Conservation (phyloP, 2,329 filamentous ascomycete species). For the Lachnellula cervina region DNA sequence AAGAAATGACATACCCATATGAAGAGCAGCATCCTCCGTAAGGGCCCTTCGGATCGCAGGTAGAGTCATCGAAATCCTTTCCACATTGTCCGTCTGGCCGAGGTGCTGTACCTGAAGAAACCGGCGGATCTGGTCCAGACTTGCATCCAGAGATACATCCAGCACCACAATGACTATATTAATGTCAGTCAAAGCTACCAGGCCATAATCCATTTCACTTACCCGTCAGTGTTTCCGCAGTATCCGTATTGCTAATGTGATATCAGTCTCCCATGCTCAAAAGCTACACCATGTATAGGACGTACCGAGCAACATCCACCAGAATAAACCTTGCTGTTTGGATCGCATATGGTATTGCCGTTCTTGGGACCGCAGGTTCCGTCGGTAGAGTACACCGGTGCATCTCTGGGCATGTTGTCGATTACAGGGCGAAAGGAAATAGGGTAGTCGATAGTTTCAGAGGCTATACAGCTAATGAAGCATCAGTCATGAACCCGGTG, state of each 20-base stretch:
- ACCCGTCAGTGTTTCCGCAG: slow-evolving; percentile 39
- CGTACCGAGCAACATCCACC: slow-evolving; percentile 41
- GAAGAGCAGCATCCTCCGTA: slow-evolving; percentile 30
- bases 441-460: slow-evolving; percentile 9
- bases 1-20: slow-evolving; percentile 24
- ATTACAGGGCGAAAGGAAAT: slow-evolving; percentile 9
- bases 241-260: slow-evolving; percentile 29
- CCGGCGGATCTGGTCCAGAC: slow-evolving; percentile 12
- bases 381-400: slow-evolving; percentile 37
- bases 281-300: neutral
- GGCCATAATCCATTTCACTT: slow-evolving; percentile 1
- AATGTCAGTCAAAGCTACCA: neutral
- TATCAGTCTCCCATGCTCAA: slow-evolving; percentile 3
- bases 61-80: slow-evolving; percentile 23
- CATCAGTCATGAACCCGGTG: slow-evolving; percentile 5
- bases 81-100: slow-evolving; percentile 29
- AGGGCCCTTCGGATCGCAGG: slow-evolving; percentile 25
- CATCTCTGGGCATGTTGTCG: slow-evolving; percentile 6
- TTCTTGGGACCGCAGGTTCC: slow-evolving; percentile 33
- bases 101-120: slow-evolving; percentile 11
- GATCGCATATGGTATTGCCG: slow-evolving; percentile 33
- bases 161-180: slow-evolving; percentile 29
- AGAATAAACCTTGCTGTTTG: slow-evolving; percentile 40
- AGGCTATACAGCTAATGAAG: slow-evolving; percentile 22
- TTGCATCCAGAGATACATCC: slow-evolving; percentile 39